phyloP scores from a whole-genome alignment of 768 basidiomycete species.

The Leucosporidium yakuticum region DNA sequence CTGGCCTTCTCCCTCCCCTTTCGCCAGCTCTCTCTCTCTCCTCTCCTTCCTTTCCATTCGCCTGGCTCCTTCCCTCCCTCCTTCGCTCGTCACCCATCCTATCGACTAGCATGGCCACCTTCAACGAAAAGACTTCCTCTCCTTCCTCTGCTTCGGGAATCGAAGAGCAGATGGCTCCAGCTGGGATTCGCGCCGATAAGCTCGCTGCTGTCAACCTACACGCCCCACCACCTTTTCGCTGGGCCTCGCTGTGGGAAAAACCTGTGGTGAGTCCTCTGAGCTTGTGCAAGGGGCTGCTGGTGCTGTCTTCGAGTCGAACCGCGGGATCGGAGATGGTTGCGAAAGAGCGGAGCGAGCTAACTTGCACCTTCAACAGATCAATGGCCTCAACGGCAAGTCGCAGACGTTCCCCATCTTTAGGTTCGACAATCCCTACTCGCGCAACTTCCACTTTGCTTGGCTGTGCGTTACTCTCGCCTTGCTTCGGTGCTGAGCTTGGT shows the following conservation, averaged over 20 bases:
- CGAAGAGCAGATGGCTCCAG: too few species aligned
- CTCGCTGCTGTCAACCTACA: too few species aligned
- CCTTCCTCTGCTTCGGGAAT: too few species aligned
- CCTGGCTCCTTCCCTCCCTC: too few species aligned
- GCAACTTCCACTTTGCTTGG: conserved; percentile 49
- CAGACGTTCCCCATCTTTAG: conserved; percentile 54
- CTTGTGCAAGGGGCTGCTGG: neutral
- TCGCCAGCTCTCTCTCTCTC: too few species aligned
- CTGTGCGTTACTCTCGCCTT: conserved; percentile 36
- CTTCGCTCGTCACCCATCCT: too few species aligned
- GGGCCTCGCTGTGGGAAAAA: conserved; percentile 27
- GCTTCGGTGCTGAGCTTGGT: neutral
- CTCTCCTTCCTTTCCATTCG: too few species aligned
- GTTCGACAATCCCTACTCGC: conserved; percentile 50
- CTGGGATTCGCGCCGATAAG: too few species aligned
- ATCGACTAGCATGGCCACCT: too few species aligned
- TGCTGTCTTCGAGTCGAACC: neutral
- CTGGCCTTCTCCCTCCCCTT: too few species aligned
- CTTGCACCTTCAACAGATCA: conserved; percentile 39
- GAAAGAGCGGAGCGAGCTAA: neutral
- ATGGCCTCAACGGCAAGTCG: conserved; percentile 54
- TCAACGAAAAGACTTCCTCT: too few species aligned
- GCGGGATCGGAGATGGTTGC: too few species aligned
- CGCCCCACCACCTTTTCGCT: conserved; percentile 25
- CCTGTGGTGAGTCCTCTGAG: conserved; percentile 1